Percentiles rank a stretch among this genome's conserved stretches.
Evolutionary conservation across 306 rosid species (phyloP).

Genomic region (Corylus avellana): DNA sequence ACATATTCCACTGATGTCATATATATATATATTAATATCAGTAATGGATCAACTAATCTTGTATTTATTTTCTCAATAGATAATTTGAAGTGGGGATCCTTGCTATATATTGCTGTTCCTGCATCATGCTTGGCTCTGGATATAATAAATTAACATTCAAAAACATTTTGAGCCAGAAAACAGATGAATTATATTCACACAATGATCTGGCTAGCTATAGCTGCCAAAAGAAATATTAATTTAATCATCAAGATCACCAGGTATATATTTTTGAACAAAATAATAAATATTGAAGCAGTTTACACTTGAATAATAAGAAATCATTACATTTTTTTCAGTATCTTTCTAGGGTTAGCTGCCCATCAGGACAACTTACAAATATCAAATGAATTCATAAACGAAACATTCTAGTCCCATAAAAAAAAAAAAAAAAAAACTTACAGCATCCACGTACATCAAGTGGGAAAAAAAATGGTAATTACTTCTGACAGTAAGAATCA

Average conservation of each 20-base stretch:
- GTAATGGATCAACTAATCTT: not conserved
- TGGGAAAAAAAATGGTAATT: not conserved
- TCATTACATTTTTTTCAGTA: no score
- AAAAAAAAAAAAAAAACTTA: not conserved
- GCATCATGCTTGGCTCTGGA: not conserved
- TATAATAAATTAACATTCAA: not conserved
- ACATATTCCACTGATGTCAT: slow-evolving; percentile 2
- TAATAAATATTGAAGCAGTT: no score
- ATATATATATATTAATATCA: not conserved
- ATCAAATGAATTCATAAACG: not conserved
- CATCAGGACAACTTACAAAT: no score
- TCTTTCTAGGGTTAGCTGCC: no score
- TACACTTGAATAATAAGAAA: no score
- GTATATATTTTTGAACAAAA: not conserved
- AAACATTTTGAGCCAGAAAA: not conserved
- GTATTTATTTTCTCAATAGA: not conserved
- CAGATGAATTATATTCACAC: not conserved
- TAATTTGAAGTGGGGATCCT: not conserved
- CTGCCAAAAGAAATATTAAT: not conserved
- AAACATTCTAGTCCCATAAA: not conserved
- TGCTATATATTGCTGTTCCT: not conserved
- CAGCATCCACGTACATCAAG: not conserved
- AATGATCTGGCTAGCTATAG: not conserved
- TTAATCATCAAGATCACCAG: not conserved
- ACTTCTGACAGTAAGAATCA: not conserved